Percentiles rank a stretch among this genome's conserved stretches.
These are phyloP conservation scores for Hysterangium stoloniferum DNA, from an alignment of 768 basidiomycete genomes.

Conservation along the genomic window DNA sequence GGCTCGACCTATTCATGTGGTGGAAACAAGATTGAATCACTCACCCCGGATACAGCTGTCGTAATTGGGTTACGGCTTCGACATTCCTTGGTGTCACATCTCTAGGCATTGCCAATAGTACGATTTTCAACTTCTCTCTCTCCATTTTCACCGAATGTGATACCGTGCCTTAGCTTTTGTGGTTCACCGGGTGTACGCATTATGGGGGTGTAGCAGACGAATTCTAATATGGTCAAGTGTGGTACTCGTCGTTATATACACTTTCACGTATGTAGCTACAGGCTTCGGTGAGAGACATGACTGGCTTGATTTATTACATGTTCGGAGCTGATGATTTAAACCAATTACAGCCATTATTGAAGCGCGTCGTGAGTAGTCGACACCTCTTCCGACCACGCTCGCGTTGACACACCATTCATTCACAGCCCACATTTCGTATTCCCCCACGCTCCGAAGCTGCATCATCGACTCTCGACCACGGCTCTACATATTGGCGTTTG, in stretches of 20 bases:
- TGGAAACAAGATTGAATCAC: too few relatives aligned
- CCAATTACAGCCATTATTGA: not conserved
- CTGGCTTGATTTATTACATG: not conserved
- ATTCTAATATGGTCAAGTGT: not conserved
- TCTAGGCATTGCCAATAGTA: constrained; percentile 1
- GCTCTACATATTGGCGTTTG: not conserved
- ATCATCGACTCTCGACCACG: not conserved
- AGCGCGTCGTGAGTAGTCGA: not conserved
- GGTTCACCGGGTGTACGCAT: constrained; percentile 4
- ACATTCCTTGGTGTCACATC: not conserved
- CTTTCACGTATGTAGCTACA: not conserved
- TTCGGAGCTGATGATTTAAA: not conserved
- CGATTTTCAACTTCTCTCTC: not conserved
- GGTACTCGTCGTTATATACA: not conserved
- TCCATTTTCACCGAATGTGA: not conserved
- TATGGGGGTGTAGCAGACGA: constrained; percentile 1
- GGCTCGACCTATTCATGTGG: not conserved
- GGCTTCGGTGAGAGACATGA: not conserved
- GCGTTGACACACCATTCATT: not conserved
- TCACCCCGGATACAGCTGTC: not conserved
- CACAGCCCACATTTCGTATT: not conserved
- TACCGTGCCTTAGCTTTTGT: constrained; percentile 1
- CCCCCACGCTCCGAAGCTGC: not conserved
- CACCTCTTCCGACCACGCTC: not conserved
- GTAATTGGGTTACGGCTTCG: not conserved